These are phyloP conservation scores for Alternaria metachromatica DNA, from an alignment of 2,329 filamentous ascomycete genomes.

Conservation along the genomic window DNA sequence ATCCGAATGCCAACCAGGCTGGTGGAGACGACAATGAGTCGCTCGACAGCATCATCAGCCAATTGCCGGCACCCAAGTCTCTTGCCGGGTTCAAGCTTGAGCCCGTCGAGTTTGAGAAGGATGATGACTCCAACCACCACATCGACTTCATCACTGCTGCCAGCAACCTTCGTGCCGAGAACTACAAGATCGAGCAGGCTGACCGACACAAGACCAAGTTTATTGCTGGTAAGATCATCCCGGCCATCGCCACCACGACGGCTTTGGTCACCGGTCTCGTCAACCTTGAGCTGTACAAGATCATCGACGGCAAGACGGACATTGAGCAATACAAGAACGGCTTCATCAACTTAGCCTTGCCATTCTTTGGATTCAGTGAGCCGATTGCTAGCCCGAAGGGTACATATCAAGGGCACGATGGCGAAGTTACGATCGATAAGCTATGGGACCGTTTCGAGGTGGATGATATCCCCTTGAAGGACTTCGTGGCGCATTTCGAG, in stretches of 20 bases:
- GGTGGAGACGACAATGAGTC: slow-evolving; percentile 77
- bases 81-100: slow-evolving; percentile 87
- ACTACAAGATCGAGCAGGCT: slow-evolving; percentile 94
- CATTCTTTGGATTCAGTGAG: slow-evolving; percentile 98
- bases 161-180: slow-evolving; percentile 94
- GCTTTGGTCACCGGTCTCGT: slow-evolving; percentile 94
- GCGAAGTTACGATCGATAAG: slow-evolving; percentile 85
- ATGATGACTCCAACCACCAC: slow-evolving; percentile 96
- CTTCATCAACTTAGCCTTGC: slow-evolving; percentile 93
- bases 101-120: slow-evolving; percentile 97
- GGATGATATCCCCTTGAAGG: slow-evolving; percentile 79
- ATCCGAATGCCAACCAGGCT: slow-evolving; percentile 75
- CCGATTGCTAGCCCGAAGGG: slow-evolving; percentile 94
- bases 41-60: slow-evolving; percentile 72
- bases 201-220: slow-evolving; percentile 99
- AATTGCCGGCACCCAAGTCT: slow-evolving; percentile 78
- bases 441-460: slow-evolving; percentile 98
- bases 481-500: slow-evolving; percentile 84
- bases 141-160: slow-evolving; percentile 99
- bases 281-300: slow-evolving; percentile 92
- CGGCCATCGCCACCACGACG: slow-evolving; percentile 96
- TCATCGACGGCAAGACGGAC: slow-evolving; percentile 94
- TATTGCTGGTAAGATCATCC: slow-evolving; percentile 99
- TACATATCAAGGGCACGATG: slow-evolving; percentile 79
- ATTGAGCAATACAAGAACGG: slow-evolving; percentile 99